phyloP scores from a whole-genome alignment of 441 rosid genomes.

The Daphne laureola region DNA sequence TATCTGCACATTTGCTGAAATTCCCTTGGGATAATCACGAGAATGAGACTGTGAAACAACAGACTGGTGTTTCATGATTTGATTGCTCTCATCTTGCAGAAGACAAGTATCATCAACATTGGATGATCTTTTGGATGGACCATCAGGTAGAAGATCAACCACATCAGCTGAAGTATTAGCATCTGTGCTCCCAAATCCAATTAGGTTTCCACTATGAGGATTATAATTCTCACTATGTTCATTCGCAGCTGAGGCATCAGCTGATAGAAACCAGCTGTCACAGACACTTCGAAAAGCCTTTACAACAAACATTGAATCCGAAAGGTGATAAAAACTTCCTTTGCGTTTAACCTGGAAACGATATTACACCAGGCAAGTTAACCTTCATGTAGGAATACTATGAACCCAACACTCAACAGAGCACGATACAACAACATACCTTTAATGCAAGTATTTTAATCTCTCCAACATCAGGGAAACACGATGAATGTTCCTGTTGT shows the following conservation, averaged over 20 bases:
- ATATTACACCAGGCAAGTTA: conserved; percentile 1
- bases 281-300: conserved; percentile 38
- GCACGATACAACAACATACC: conserved; percentile 22
- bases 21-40: conserved; percentile 5
- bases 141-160: conserved; percentile 14
- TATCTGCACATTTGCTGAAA: conserved; percentile 10
- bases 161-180: conserved; percentile 13
- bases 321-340: conserved; percentile 37
- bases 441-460: conserved; percentile 40
- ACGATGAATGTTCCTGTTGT: conserved; percentile 29
- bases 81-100: conserved; percentile 12
- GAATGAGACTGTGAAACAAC: conserved; percentile 6
- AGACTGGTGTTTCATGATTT: conserved; percentile 10
- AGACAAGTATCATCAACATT: conserved; percentile 10
- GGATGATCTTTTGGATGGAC: conserved; percentile 10
- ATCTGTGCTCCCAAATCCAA: neutral
- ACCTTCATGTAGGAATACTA: neutral
- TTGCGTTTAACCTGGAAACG: conserved; percentile 42
- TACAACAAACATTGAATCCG: conserved; percentile 40
- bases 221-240: conserved; percentile 13
- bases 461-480: conserved; percentile 41
- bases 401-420: neutral
- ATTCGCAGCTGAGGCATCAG: conserved; percentile 33
- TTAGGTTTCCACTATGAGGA: conserved; percentile 4
- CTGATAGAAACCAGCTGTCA: conserved; percentile 39